Base-by-base conservation (phyloP, 1,284 basidiomycete genomes). In the Pterula multifida region DNA sequence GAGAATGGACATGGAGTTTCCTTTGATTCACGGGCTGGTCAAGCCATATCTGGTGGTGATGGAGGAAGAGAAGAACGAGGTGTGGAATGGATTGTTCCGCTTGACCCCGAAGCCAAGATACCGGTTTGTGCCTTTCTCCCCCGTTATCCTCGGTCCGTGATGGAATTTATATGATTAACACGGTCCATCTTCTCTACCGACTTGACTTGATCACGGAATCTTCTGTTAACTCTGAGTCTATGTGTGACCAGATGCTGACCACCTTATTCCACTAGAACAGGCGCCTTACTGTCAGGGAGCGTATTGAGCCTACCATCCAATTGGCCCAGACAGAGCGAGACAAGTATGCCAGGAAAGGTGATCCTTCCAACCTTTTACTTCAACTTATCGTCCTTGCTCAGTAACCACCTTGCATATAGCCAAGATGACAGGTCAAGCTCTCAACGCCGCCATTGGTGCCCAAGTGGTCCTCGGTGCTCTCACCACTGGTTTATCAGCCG, bases 401-500 rank as follows among this genome's bases (percentile, higher is more conserved):
- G 19, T 9, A 42, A 11, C n/a, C 19, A 49, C 49, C n/a, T 45
- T 48, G 22, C 25, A 32, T 17, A 21, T 26, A 47, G 11, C 79
- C 3, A 63, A 61, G 49, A 57, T 67, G 51, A 75, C 73, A 0
- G 71, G 72, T 2, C 73, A 67, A 52, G 60, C 69, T 3, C 65
- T 85, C 26, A 85, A 85, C 57, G 53, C 65, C 12, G 75, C 74
- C 1, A 74, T 76, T 39, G 75, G 69, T 35, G 44, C 79, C 19
- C 82, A 78, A 58, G 76, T 86, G 3, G 49, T 81, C 0, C 63
- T 85, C 13, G 83, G 81, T 1, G 75, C 83, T 12, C 64, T 85
- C 42, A 85, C 80, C 9, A 85, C 83, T 0, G 81, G 73, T 0
- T 56, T 85, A 3, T 74, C 81, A 1, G 80, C 79, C 3, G 73